Base-by-base conservation (phyloP, 1,139 yeast genomes). In the Arxiozyma slooffiae region DNA sequence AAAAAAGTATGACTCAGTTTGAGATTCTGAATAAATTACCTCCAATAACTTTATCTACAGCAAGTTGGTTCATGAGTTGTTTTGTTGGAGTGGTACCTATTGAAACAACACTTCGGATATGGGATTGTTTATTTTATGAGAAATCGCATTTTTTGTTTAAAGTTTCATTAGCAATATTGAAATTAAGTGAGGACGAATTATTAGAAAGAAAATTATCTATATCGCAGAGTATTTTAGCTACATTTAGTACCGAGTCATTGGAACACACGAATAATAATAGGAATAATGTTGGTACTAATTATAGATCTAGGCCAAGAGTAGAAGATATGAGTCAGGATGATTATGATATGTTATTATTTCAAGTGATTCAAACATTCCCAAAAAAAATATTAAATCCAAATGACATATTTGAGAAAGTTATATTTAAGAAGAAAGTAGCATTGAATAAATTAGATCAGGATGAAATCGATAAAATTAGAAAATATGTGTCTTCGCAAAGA, bases 1-100 rank as follows among this genome's bases (percentile, higher is more conserved):
- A 45, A 30, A 44, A 47, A 22, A 30, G 48, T 47, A 48, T 50
- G 1, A 48, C 22, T 41, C 41, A 45, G 17, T 41, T 37, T 41
- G 48, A 44, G 18, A 41, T 48, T 4, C 72, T 90, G 49, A 73
- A 80, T 20, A 80, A 83, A 57, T 69, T 89, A 47, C 97, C 97
- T 0, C 96, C 97, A 1, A 80, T 92, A 7, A 85, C 96, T 0
- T 74, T 92, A 42, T 94, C 95, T 54, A 90, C 97, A 0, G 90
- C 97, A 0, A 83, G 96, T 47, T 92, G 98, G 98, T 92, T 92
- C 66, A 92, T 92, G 98, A 85, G 96, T 55, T 78, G 88, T 6
- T 92, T 85, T 68, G 87, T 90, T 43, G 96, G 96, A 0, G 79
- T 81, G 1, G 70, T 92, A 37, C 97, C 97, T 0, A 79, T 87